Base-by-base conservation (phyloP, 805 yeast species). In the Candida ovalis region DNA sequence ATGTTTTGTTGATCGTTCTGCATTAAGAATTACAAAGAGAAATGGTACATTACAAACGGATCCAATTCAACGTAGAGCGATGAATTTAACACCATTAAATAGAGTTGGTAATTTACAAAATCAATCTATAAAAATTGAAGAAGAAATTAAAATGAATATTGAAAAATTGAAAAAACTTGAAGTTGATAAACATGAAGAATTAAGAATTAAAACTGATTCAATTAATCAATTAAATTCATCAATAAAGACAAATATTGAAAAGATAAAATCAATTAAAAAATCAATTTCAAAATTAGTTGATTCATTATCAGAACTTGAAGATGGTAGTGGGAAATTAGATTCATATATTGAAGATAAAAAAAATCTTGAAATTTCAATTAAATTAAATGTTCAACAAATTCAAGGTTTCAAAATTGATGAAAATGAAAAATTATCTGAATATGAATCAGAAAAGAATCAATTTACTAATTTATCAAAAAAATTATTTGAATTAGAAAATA, bases 231-330 rank as follows among this genome's bases (percentile, higher is more conserved):
- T 59, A 40, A n/a, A 17, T 7, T n/a, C 19, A 7, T n/a, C 12
- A 9, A 35, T 13, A 17, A 35, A 35, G 17, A 5, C 22, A 15
- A 35, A 35, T 17, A n/a, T 19, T 4, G 38, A 35, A 17, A 35
- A 35, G 12, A 35, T 35, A 6, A 35, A 5, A 7, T 35, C 38
- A 17, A 35, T 35, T 12, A 50, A 58, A 28, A 52, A 49, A 43
- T 53, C 69, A 37, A 61, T 68, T 3, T 64, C 62, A 44, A 65
- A 70, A 27, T 51, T 74, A 3, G 68, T 66, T 35, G 61, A 66
- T 33, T 70, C 71, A 44, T 56, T 80, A 17, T 69, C 64, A 18
- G 82, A 77, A 19, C 68, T 73, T 45, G 74, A 72, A 8, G 75
- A 73, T 45, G 69, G 72, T 27, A 59, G 61, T 18, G 74, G 76